Base-by-base conservation (phyloP, 2,329 filamentous ascomycete genomes). In the Cyphellophora attinorum region DNA sequence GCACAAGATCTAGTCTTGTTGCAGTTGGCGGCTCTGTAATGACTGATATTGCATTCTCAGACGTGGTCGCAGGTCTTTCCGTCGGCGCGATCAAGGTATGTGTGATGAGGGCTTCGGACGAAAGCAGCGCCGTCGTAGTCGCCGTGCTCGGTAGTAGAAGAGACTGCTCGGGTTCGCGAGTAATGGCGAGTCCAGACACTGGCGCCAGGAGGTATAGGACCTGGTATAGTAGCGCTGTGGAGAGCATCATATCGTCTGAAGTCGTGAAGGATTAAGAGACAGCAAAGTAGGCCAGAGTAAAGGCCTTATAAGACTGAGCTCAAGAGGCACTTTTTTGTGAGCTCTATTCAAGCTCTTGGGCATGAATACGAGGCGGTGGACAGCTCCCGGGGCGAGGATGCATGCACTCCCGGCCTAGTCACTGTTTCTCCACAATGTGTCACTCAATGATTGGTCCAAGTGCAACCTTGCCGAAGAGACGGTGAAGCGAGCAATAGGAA, bases 11-110 rank as follows among this genome's bases (percentile, higher is more conserved):
- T 19, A 42, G 43, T 19, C 44, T 47, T 10, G 30, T 31, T 27
- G 38, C 18, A 14, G 46, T 30, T 5, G 47, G 45, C n/a, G 45
- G 40, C 19, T 45, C 41, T 11, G 46, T 47, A n/a, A 49, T 35
- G 2, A 45, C 27, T 25, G 41, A 29, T 14, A 16, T 15, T 8
- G 15, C 8, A 13, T 14, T 16, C 6, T 15, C 27, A 15, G 27
- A 14, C 18, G 27, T 15, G 6, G 18, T 5, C 3, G 27, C 18
- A 15, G 27, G 27, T 14, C 18, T 11, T 12, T 29, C 27, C 27
- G n/a, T n/a, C n/a, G n/a, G n/a, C n/a, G n/a, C n/a, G n/a, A n/a
- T n/a, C n/a, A n/a, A n/a, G n/a, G n/a, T n/a, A n/a, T n/a, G n/a
- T n/a, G n/a, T n/a, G n/a, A n/a, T n/a, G n/a, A n/a, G n/a, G n/a